Evolutionary conservation across 208 protist genomes (phyloP).

Genomic region (Acanthamoeba healyi): DNA sequence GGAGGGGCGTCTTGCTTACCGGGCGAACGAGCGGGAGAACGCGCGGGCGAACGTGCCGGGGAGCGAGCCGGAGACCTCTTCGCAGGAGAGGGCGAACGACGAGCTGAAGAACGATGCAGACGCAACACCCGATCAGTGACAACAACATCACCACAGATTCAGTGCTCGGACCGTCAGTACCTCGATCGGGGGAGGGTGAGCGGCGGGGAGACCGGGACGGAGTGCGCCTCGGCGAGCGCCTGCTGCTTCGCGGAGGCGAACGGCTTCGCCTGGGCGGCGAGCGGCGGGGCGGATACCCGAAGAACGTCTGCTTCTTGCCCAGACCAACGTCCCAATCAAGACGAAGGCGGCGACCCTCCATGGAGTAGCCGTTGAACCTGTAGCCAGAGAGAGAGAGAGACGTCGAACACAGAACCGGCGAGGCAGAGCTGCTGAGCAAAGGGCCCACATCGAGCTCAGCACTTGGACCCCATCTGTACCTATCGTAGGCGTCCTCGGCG

Average conservation of each 20-base stretch:
- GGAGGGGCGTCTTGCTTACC: neutral
- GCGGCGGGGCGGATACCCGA: constrained; percentile 18
- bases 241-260: too few species aligned
- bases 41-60: neutral
- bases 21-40: constrained; percentile 32
- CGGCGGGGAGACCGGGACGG: constrained; percentile 12
- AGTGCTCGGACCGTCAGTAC: too few species aligned
- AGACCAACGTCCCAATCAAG: constrained; percentile 85
- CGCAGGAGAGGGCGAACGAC: constrained; percentile 16
- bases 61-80: neutral
- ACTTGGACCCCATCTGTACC: too few species aligned
- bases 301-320: constrained; percentile 75
- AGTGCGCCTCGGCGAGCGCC: constrained; percentile 1
- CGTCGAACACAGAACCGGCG: too few species aligned
- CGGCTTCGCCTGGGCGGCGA: neutral
- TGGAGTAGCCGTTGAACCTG: constrained; percentile 75
- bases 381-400: too few species aligned
- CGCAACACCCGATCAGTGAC: too few species aligned
- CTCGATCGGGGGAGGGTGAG: constrained; percentile 17
- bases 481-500: constrained; percentile 78
- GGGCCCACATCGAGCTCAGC: too few species aligned
- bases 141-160: too few species aligned
- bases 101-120: too few species aligned
- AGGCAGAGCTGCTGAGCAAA: too few species aligned
- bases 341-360: constrained; percentile 79